phyloP scores from a whole-genome alignment of 768 basidiomycete species.

The Pseudohyphozyma bogoriensis region DNA sequence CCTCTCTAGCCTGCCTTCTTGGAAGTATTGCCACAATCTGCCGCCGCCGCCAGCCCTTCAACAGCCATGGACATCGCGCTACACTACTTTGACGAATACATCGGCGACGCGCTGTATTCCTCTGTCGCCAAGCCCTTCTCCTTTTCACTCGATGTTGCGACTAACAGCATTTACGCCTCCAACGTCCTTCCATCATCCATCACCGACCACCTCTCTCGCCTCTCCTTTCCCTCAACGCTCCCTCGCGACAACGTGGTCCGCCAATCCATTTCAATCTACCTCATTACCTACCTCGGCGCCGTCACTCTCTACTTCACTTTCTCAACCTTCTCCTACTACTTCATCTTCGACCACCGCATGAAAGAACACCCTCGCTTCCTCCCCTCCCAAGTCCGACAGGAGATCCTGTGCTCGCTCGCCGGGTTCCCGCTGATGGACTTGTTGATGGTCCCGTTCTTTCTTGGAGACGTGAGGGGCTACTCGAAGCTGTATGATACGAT shows the following conservation, averaged over 20 bases:
- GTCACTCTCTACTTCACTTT: constrained; percentile 78
- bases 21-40: too few species aligned
- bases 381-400: constrained; percentile 62
- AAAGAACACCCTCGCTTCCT: constrained; percentile 72
- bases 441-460: constrained; percentile 87
- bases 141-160: neutral
- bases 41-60: too few species aligned
- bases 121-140: constrained; percentile 19
- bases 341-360: constrained; percentile 82
- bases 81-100: constrained; percentile 25
- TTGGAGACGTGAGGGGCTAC: constrained; percentile 79
- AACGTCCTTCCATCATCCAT: neutral
- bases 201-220: constrained; percentile 3
- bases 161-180: neutral
- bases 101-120: constrained; percentile 28
- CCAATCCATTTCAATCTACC: constrained; percentile 60
- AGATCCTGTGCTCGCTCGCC: constrained; percentile 63
- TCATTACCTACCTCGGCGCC: constrained; percentile 70
- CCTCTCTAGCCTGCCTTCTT: neutral
- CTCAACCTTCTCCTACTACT: constrained; percentile 69
- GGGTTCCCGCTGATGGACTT: constrained; percentile 75
- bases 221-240: constrained; percentile 12
- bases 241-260: constrained; percentile 39
- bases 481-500: constrained; percentile 67
- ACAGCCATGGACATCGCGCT: constrained; percentile 1